Base-by-base conservation (phyloP, 345 rosid species). In the Salix udensis region DNA sequence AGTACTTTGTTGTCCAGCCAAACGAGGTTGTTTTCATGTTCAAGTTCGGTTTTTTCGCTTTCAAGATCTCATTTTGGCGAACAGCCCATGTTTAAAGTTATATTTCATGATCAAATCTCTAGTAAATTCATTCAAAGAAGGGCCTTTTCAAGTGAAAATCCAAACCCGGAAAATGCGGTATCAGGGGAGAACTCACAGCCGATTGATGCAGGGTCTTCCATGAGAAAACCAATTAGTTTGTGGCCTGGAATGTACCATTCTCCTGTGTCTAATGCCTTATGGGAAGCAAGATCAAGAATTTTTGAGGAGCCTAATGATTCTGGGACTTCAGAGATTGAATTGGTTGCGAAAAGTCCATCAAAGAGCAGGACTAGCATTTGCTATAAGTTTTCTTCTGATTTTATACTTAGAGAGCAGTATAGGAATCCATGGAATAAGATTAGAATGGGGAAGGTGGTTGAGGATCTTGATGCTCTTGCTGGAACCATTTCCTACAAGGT, bases 191-290 rank as follows among this genome's bases (percentile, higher is more conserved):
- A 70, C 46, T 76, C 88, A 7, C 79, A 26, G 10, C 87, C 94
- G 62, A 92, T 91, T 55, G 97, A 92, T 44, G 97, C 98, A 11
- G 93, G 96, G 15, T 89, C 96, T 75, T 92, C 96, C 0, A 86
- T 92, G 67, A 80, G 97, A 12, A 91, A 84, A 82, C 97, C 98
- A 0, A 80, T 94, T 65, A 91, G 96, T 82, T 79, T 94, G 48
- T 94, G 98, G 98, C 98, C 98, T 65, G 96, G 98, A 71, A 92
- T 92, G 94, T 94, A 94, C 82, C 96, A 91, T 73, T 92, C 98
- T 1, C 97, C 98, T 4, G 98, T 92, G 1, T 91, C 97, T 60
- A 92, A 94, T 74, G 97, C 97, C 79, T 84, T 94, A 0, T 94
- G 98, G 97, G 96, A 92, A 84, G 97, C 96, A 15, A 86, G 98